Percentiles rank a stretch among this genome's conserved stretches.
Conservation (phyloP, 2,329 filamentous ascomycete genomes). For the Pseudohalonectria lignicola region DNA sequence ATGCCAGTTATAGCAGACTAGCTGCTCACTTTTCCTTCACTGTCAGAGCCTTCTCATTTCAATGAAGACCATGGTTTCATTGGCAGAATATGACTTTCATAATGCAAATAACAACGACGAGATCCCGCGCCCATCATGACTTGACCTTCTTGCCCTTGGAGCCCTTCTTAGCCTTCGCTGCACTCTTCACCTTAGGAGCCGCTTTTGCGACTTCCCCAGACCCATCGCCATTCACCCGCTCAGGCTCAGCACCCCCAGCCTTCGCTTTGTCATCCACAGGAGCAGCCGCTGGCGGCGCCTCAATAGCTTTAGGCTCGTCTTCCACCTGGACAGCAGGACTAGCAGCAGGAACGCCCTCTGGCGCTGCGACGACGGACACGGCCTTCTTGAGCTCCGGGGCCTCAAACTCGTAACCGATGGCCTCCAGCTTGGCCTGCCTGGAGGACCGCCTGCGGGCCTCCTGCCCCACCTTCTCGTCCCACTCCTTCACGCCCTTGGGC, state of each 20-base stretch:
- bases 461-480: conserved; percentile 62
- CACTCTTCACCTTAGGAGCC: conserved; percentile 21
- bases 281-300: conserved; percentile 17
- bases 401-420: conserved; percentile 74
- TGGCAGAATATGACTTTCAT: too few species aligned
- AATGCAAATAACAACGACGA: too few species aligned
- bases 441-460: conserved; percentile 60
- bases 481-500: conserved; percentile 62
- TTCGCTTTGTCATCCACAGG: conserved; percentile 6
- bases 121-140: conserved; percentile 11
- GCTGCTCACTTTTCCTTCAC: too few species aligned
- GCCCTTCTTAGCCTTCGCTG: conserved; percentile 18
- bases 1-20: too few species aligned
- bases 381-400: conserved; percentile 56
- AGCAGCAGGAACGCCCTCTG: too few species aligned
- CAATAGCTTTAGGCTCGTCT: conserved; percentile 24
- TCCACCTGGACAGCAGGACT: too few species aligned
- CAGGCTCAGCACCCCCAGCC: conserved; percentile 20
- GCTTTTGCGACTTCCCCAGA: too few species aligned
- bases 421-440: conserved; percentile 66
- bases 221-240: too few species aligned
- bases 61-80: too few species aligned
- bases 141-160: conserved; percentile 18
- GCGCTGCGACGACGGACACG: conserved; percentile 17
- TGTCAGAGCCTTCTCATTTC: too few species aligned